phyloP scores from a whole-genome alignment of 108 stramenopile genomes.

The Schizochytrium sp. region DNA sequence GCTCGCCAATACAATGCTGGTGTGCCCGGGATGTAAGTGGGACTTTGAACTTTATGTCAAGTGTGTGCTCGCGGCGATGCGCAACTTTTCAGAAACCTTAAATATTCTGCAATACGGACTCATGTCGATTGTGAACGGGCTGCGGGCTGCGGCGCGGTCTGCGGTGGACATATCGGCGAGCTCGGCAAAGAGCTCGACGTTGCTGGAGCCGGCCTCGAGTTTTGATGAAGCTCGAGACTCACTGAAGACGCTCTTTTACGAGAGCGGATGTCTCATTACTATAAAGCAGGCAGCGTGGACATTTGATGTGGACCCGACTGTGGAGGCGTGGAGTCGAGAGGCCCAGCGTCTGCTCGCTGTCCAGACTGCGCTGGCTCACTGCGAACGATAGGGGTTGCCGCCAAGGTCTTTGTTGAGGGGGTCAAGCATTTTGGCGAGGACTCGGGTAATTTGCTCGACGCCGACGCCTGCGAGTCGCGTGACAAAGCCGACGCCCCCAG shows the following conservation, averaged over 20 bases:
- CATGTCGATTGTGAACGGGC: not conserved
- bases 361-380: not conserved
- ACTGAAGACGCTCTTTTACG: not conserved
- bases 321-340: not conserved
- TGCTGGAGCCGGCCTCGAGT: too few species aligned
- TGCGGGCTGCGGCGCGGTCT: not conserved
- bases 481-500: not conserved
- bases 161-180: not conserved
- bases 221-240: too few species aligned
- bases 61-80: not conserved
- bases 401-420: not conserved
- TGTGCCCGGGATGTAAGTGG: not conserved
- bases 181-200: too few species aligned
- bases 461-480: not conserved
- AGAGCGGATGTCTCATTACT: not conserved
- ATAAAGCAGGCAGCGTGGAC: not conserved
- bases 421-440: not conserved
- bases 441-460: not conserved
- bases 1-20: not conserved
- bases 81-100: constrained; percentile 5
- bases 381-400: not conserved
- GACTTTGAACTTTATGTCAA: not conserved
- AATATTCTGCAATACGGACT: not conserved
- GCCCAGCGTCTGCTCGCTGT: not conserved
- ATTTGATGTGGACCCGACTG: not conserved